Evolutionary conservation across 306 rosid species (phyloP).

Genomic region (Biancaea sappan): DNA sequence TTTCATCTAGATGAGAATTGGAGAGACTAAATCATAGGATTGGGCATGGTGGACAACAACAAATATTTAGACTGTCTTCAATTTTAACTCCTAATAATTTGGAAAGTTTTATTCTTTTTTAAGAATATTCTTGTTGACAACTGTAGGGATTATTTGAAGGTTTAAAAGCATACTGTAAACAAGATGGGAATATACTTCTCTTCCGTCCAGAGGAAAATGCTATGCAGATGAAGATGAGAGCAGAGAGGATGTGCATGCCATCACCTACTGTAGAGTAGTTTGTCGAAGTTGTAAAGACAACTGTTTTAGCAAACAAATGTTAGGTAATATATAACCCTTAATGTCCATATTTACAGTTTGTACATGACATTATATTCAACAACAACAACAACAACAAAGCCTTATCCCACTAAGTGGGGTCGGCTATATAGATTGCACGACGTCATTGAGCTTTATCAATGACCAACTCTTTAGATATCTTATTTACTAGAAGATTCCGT

Average conservation of each 20-base stretch:
- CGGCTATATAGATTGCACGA: too few relatives aligned
- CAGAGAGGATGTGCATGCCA: slow-evolving; percentile 98
- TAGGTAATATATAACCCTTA: slow-evolving; percentile 58
- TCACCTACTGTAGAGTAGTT: slow-evolving; percentile 82
- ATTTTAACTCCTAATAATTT: background rate
- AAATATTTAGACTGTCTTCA: background rate
- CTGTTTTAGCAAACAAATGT: slow-evolving; percentile 87
- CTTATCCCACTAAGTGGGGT: too few relatives aligned
- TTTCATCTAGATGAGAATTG: background rate
- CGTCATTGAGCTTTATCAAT: too few relatives aligned
- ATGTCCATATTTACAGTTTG: slow-evolving; percentile 12
- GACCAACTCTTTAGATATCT: too few relatives aligned
- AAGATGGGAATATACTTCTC: slow-evolving; percentile 76
- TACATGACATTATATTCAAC: background rate
- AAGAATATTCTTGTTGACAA: slow-evolving; percentile 16
- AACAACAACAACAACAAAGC: too few relatives aligned
- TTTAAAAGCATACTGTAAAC: slow-evolving; percentile 82
- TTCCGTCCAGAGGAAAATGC: slow-evolving; percentile 97
- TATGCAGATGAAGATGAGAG: slow-evolving; percentile 73
- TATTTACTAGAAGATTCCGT: too few relatives aligned
- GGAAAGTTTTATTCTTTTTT: background rate
- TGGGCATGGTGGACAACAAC: background rate
- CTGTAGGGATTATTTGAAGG: slow-evolving; percentile 95
- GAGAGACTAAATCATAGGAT: background rate
- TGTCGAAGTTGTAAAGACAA: slow-evolving; percentile 86